Base-by-base conservation (phyloP, 805 yeast species). In the Torulaspora microellipsoides region DNA sequence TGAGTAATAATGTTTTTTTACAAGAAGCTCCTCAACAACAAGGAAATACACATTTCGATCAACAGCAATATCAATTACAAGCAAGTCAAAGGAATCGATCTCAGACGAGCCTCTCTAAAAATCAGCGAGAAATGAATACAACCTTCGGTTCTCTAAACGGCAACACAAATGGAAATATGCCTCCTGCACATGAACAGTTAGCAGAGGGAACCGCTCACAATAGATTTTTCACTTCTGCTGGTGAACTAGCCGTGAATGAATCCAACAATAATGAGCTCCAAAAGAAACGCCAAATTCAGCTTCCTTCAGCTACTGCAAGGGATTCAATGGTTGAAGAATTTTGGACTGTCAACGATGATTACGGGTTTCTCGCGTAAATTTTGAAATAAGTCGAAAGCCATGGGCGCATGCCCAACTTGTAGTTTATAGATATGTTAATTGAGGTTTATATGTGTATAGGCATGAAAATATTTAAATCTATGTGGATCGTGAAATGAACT, bases 261-360 rank as follows among this genome's bases (percentile, higher is more conserved):
- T 4, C 25, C 25, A 20, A 20, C 25, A 15, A 14, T 6, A 30
- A 13, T 11, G 28, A 38, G 13, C 38, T 31, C 17, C 36, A 28
- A 14, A 41, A 14, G 29, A 27, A 36, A 31, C 41, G 36, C 15
- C 31, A 29, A n/a, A 14, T 43, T 10, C 38, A 36, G 15, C 36
- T 43, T 13, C 39, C 52, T 7, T 38, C 48, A 7, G 36, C 43
- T 2, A 34, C 48, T 9, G 38, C 42, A 10, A 37, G 31, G 17
- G 46, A 40, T n/a, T 36, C 34, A 10, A 28, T 68, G 2, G 69
- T 60, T 5, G 78, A 74, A 43, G 77, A 73, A 38, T 68, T 73
- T 38, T 73, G 78, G 77, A 65, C 68, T 7, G 66, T 65, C n/a
- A 68, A 69, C 39, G 74, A 70, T 44, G 77, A 73, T 48, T 71